These are phyloP conservation scores for Calonectria hongkongensis DNA, from an alignment of 2,329 filamentous ascomycete genomes.

Conservation along the genomic window DNA sequence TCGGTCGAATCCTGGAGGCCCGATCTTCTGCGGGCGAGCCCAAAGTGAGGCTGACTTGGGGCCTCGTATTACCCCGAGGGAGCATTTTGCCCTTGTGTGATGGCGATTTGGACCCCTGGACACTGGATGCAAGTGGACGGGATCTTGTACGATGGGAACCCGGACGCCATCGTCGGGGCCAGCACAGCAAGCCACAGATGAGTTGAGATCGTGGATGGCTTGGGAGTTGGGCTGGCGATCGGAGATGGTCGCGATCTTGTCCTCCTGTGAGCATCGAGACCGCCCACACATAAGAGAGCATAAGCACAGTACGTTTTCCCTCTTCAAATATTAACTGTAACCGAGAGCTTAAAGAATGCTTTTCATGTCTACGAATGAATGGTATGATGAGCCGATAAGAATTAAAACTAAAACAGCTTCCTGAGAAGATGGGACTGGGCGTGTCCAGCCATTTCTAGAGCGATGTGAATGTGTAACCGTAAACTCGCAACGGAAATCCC, in stretches of 20 bases:
- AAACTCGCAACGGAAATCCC: not conserved
- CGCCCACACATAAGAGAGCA: not conserved
- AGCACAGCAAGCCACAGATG: constrained; percentile 40
- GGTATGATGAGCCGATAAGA: not conserved
- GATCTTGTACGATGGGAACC: constrained; percentile 52
- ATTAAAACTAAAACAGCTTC: not conserved
- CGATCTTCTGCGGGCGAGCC: not conserved
- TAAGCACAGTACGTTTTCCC: not conserved
- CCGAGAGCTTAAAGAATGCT: not conserved
- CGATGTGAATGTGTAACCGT: constrained; percentile 13
- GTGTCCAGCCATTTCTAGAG: not conserved
- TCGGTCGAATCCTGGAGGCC: constrained; percentile 6
- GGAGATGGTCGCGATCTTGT: constrained; percentile 3
- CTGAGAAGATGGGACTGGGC: not conserved
- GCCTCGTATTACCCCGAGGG: constrained; percentile 37
- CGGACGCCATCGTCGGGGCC: constrained; percentile 40
- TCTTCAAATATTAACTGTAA: not conserved
- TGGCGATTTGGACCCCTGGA: constrained; percentile 52
- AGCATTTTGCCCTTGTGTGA: constrained; percentile 38
- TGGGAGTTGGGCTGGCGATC: constrained; percentile 12
- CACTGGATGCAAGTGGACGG: constrained; percentile 48
- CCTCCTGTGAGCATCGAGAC: not conserved
- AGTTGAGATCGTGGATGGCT: constrained; percentile 7
- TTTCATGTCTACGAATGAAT: not conserved
- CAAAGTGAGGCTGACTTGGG: constrained; percentile 29